Base-by-base conservation (phyloP, 495 filamentous ascomycete genomes). In the Parmelia sp. region DNA sequence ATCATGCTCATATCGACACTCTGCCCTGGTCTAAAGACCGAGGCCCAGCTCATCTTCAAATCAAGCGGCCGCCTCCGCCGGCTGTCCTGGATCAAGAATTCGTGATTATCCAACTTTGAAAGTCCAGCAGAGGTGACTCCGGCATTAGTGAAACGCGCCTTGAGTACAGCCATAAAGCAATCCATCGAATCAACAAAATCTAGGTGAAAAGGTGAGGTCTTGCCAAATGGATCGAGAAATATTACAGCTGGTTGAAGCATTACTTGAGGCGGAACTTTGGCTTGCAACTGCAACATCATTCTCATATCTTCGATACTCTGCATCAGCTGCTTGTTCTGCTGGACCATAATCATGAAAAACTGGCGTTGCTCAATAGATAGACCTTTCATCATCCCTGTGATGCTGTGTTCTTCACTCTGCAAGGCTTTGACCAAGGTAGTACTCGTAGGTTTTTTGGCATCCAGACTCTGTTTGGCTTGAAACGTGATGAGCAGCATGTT, bases 401-500 rank as follows among this genome's bases (percentile, higher is more conserved):
- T 61, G 25, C 57, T 36, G 27, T 37, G 39, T 31, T 63, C 67
- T 27, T 63, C 31, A 29, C 27, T 53, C 17, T 40, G 42, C n/a
- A 39, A 44, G 15, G 51, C 57, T 40, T 14, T 66, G 45, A 63
- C 56, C 35, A 36, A 6, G 8, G 29, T 15, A 42, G 55, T 40
- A 14, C n/a, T 47, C 21, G 23, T 10, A 14, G 31, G 21, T 23
- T 47, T 47, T 35, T 58, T 36, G 39, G 61, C 39, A 25, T 42
- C 51, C 21, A 67, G 21, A 9, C 15, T 51, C 42, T 61, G 61
- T 45, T 61, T 65, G 39, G 71, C 64, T 56, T 67, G 71, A 10
- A 70, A 65, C 1, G 72, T 74, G 17, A 67, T 59, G 21, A 77
- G 62, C 45, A 77, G 63, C 70, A 74, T 76, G 14, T 68, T 73